Conservation (phyloP, 352 stramenopile species). For the Blastocystis sp. region DNA sequence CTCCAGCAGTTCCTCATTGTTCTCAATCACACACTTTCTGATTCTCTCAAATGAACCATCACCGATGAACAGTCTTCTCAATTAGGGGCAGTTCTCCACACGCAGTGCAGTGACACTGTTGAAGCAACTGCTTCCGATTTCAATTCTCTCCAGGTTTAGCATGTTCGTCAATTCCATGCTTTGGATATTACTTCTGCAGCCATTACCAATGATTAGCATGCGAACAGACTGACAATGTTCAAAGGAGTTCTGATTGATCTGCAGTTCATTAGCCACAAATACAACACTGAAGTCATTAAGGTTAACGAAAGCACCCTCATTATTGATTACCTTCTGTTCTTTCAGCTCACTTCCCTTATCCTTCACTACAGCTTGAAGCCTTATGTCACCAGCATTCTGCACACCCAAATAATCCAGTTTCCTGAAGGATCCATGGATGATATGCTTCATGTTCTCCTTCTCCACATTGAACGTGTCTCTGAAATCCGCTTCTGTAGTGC, state of each 20-base stretch:
- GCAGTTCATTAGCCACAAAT: neutral
- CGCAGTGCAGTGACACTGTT: neutral
- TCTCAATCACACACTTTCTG: neutral
- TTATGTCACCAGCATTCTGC: neutral
- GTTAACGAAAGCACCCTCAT: neutral
- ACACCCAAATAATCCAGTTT: neutral
- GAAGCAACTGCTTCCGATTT: neutral
- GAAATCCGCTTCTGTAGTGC: neutral
- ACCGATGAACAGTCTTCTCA: neutral
- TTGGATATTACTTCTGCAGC: neutral
- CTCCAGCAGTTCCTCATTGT: neutral
- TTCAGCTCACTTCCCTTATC: neutral
- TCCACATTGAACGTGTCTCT: neutral
- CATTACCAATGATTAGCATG: neutral
- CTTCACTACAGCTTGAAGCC: neutral
- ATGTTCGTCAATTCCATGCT: neutral
- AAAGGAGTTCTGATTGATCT: neutral
- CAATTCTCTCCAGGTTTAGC: neutral
- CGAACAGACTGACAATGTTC: neutral
- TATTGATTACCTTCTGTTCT: neutral
- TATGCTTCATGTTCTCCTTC: neutral
- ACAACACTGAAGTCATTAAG: neutral
- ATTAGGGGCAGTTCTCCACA: neutral
- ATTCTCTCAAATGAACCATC: neutral
- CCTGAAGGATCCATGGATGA: neutral